Evolutionary conservation across 768 basidiomycete genomes (phyloP), one percentile per base, ranked within the genome.

Genomic region (Mycena latifolia): DNA sequence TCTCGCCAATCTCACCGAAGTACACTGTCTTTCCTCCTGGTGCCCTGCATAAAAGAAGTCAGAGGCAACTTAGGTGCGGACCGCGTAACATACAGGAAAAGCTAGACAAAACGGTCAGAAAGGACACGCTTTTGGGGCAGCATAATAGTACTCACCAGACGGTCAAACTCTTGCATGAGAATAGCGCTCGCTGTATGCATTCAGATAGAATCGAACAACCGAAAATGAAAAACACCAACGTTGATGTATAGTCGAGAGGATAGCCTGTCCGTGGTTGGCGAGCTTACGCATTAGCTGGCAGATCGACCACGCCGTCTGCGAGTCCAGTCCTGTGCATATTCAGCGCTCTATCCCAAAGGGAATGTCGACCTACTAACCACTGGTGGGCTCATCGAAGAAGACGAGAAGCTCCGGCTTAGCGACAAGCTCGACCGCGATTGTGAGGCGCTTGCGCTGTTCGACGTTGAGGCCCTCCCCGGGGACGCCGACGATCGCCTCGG

Each of bases 361-460:
- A 45, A 27, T 7, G 31, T 0, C 9, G 28, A 43, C 8, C 5
- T n/a, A 39, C 37, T 1, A 5, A 67, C 66, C 85, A 47, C 84
- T 85, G 1, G 88, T 89, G 1, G 88, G 88, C 68, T 89, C 88
- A 69, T 89, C 88, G 17, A 88, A 77, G 81, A 89, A 88, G 24
- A 85, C 78, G 1, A 87, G 76, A 0, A 86, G 79, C 63, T 83
- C 78, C 18, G 85, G 85, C 74, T 84, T 85, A 63, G 85, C 82
- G 35, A 82, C 85, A 6, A 87, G 79, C 73, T 86, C 85, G 72
- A 86, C 85, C 70, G 81, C 85, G 67, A 86, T 87, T 12, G 85
- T 85, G 25, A 86, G 75, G 28, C 84, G 81, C 72, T 86, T 86
- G 50, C 85, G 74, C 51, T 81, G 81, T 61, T 81, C 79, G 63